phyloP scores from a whole-genome alignment of 2,329 filamentous ascomycete genomes.

The Cercospora sojina region DNA sequence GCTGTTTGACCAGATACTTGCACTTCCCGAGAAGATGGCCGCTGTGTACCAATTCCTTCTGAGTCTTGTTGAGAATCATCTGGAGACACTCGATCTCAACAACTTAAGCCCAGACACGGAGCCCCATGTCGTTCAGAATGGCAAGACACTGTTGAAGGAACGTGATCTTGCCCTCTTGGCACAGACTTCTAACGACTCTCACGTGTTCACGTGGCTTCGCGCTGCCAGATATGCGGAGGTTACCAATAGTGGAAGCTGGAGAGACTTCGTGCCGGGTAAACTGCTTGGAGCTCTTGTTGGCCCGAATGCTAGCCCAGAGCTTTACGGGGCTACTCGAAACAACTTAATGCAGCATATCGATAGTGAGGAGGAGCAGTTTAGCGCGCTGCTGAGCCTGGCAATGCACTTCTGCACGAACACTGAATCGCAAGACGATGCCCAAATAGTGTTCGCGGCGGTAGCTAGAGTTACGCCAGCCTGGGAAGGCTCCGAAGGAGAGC shows the following conservation, averaged over 20 bases:
- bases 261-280: slow-evolving; percentile 24
- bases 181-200: not conserved
- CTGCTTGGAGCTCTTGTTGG: slow-evolving; percentile 21
- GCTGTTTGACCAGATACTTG: slow-evolving; percentile 11
- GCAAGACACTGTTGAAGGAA: slow-evolving; percentile 8
- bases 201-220: slow-evolving; percentile 11
- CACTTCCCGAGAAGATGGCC: slow-evolving; percentile 12
- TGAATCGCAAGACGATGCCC: slow-evolving; percentile 1
- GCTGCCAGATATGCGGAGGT: slow-evolving; percentile 5
- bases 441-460: slow-evolving; percentile 10
- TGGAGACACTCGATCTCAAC: slow-evolving; percentile 2
- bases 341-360: slow-evolving; percentile 19
- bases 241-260: slow-evolving; percentile 15
- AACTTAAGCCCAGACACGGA: not conserved
- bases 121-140: not conserved
- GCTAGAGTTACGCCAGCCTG: slow-evolving; percentile 18
- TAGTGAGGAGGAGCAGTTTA: slow-evolving; percentile 25
- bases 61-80: slow-evolving; percentile 13
- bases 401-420: slow-evolving; percentile 22
- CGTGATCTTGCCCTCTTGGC: slow-evolving; percentile 8
- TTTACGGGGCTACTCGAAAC: slow-evolving; percentile 4
- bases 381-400: slow-evolving; percentile 22
- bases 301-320: not conserved
- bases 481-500: slow-evolving; percentile 24
- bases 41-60: slow-evolving; percentile 23